Conservation (phyloP, 345 rosid species). For the Eucalyptus paniculata region DNA sequence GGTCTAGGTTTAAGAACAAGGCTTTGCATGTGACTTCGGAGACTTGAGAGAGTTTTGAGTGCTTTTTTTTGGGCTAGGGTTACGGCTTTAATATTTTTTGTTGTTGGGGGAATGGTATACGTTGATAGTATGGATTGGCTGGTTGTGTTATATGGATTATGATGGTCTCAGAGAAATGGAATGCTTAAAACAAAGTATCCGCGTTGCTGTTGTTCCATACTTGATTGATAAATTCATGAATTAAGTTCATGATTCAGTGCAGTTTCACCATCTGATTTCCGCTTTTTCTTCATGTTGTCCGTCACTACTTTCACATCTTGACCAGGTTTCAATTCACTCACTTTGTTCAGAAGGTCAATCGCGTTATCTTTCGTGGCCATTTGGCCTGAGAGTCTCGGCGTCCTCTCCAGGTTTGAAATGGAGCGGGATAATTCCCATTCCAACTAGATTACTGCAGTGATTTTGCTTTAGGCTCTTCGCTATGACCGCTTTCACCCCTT, state of each 20-base stretch:
- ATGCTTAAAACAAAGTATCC: not conserved
- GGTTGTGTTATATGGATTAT: not conserved
- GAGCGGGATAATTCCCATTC: slow-evolving; percentile 51
- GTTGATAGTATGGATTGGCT: not conserved
- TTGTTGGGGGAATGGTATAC: not conserved
- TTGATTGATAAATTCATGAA: not conserved
- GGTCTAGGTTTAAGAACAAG: slow-evolving; percentile 47
- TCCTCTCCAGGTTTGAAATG: slow-evolving; percentile 36
- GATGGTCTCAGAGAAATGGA: not conserved
- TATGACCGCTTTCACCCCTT: slow-evolving; percentile 76
- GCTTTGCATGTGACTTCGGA: slow-evolving; percentile 40
- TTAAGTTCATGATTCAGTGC: not conserved
- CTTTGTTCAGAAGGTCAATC: slow-evolving; percentile 46
- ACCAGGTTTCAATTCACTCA: slow-evolving; percentile 60
- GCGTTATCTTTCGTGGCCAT: slow-evolving; percentile 57
- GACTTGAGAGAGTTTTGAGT: slow-evolving; percentile 14
- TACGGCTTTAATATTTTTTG: not conserved
- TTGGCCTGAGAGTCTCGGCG: slow-evolving; percentile 57
- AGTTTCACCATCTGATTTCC: not conserved
- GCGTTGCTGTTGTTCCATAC: not conserved
- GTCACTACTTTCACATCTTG: slow-evolving; percentile 65
- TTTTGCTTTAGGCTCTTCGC: slow-evolving; percentile 78
- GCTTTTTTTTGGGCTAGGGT: too few relatives aligned
- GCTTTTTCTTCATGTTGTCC: slow-evolving; percentile 34
- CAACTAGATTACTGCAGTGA: slow-evolving; percentile 74